These are phyloP conservation scores for Berkeleyomyces rouxiae DNA, from an alignment of 2,329 filamentous ascomycete species.

Conservation along the genomic window DNA sequence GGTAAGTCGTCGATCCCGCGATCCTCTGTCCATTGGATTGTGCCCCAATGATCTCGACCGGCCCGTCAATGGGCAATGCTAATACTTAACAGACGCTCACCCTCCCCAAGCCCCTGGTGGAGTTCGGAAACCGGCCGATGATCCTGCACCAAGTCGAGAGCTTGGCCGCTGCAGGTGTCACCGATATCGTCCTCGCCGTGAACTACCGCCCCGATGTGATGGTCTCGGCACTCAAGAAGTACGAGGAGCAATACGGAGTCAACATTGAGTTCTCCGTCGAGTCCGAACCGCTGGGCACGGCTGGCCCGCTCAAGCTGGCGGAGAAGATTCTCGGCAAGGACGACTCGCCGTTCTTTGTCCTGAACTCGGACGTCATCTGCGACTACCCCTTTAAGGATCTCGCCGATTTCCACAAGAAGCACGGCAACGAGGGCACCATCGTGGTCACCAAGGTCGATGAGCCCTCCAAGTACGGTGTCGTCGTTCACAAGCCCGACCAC, in stretches of 20 bases:
- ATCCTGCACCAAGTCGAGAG: slow-evolving; percentile 96
- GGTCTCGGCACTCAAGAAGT: slow-evolving; percentile 40
- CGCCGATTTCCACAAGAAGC: slow-evolving; percentile 76
- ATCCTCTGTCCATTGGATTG: too few relatives aligned
- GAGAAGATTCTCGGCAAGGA: slow-evolving; percentile 87
- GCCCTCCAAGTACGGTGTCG: slow-evolving; percentile 95
- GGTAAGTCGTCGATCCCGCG: slow-evolving; percentile 35
- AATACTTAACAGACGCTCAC: slow-evolving; percentile 59
- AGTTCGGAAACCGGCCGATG: slow-evolving; percentile 99
- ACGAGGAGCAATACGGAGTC: slow-evolving; percentile 81
- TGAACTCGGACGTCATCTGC: slow-evolving; percentile 97
- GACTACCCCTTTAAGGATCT: slow-evolving; percentile 90
- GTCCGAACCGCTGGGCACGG: slow-evolving; percentile 84
- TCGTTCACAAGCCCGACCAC: slow-evolving; percentile 91
- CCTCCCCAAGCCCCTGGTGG: slow-evolving; percentile 84
- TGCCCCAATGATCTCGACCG: neutral
- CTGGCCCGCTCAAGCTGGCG: slow-evolving; percentile 86
- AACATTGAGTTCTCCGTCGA: slow-evolving; percentile 96
- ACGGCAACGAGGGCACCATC: slow-evolving; percentile 93
- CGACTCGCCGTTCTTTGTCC: slow-evolving; percentile 87
- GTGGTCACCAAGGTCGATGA: slow-evolving; percentile 98
- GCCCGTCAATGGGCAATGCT: neutral
- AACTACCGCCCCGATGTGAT: slow-evolving; percentile 98
- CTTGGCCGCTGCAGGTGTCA: slow-evolving; percentile 82
- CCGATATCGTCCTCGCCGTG: slow-evolving; percentile 92